Conservation (phyloP, 371 early-diverging fungal genomes). For the Syncephalis fuscata region DNA sequence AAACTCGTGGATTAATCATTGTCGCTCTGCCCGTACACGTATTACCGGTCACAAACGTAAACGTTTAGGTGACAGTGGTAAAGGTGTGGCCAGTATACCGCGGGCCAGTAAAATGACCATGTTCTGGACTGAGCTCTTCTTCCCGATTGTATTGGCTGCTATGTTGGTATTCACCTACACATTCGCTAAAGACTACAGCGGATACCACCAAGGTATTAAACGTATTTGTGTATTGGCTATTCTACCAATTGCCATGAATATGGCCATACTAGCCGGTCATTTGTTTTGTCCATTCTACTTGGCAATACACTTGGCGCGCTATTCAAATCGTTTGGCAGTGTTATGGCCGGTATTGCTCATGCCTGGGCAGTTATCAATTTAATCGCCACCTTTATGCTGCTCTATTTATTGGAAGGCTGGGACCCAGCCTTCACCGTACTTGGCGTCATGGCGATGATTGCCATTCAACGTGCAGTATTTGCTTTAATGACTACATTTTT, state of each 20-base stretch:
- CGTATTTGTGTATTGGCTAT: constrained; percentile 45
- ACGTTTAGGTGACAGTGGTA: constrained; percentile 35
- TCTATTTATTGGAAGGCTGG: constrained; percentile 55
- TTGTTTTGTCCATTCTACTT: constrained; percentile 47
- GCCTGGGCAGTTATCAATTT: constrained; percentile 40
- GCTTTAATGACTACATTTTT: constrained; percentile 46
- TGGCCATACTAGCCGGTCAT: constrained; percentile 45
- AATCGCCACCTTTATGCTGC: constrained; percentile 35
- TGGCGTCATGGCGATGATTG: constrained; percentile 40
- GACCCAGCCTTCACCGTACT: constrained; percentile 35
- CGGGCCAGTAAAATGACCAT: constrained; percentile 46
- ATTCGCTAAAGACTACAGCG: constrained; percentile 25
- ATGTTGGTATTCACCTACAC: constrained; percentile 40
- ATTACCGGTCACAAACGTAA: constrained; percentile 70
- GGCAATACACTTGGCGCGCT: constrained; percentile 44
- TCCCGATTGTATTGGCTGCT: constrained; percentile 46
- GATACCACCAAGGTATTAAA: constrained; percentile 25
- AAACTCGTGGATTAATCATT: constrained; percentile 69
- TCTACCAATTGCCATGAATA: constrained; percentile 56
- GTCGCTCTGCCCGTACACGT: constrained; percentile 46
- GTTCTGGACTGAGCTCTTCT: constrained; percentile 52
- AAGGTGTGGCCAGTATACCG: constrained; percentile 26
- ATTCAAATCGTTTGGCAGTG: constrained; percentile 46
- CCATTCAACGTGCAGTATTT: constrained; percentile 52
- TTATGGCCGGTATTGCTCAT: constrained; percentile 53